These are phyloP conservation scores for Sarcodon aspratus DNA, from an alignment of 768 basidiomycete genomes.

Conservation along the genomic window DNA sequence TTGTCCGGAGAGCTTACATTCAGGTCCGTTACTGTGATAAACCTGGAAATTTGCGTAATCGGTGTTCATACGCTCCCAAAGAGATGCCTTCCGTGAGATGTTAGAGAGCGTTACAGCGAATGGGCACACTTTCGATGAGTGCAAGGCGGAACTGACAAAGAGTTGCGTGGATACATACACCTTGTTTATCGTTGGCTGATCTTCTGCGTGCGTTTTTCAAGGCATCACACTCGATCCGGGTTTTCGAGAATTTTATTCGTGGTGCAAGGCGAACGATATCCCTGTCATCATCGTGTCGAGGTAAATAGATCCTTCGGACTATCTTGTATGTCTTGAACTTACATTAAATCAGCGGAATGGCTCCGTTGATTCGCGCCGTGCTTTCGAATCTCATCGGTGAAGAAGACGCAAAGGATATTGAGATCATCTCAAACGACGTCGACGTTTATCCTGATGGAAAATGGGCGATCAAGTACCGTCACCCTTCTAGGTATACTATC, in stretches of 20 bases:
- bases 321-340: not conserved
- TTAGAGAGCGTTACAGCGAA: constrained; percentile 64
- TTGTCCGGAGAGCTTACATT: constrained; percentile 59
- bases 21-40: constrained; percentile 31
- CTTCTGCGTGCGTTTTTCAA: constrained; percentile 17
- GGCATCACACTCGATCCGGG: constrained; percentile 83
- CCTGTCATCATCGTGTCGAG: constrained; percentile 93
- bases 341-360: constrained; percentile 62
- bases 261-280: constrained; percentile 70
- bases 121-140: constrained; percentile 77
- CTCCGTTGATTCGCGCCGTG: constrained; percentile 84
- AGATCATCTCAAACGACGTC: constrained; percentile 92
- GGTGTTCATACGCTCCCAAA: constrained; percentile 15
- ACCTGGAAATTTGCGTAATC: not conserved
- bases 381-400: constrained; percentile 73
- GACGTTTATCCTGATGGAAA: constrained; percentile 47
- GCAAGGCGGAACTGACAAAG: constrained; percentile 55
- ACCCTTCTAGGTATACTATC: constrained; percentile 63
- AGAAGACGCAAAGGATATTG: constrained; percentile 62
- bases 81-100: constrained; percentile 86
- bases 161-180: constrained; percentile 38
- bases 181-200: constrained; percentile 3
- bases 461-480: constrained; percentile 81
- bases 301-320: constrained; percentile 23
- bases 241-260: constrained; percentile 80